These are phyloP conservation scores for Pelargonium nanum DNA, from an alignment of 345 rosid species.

Conservation along the genomic window DNA sequence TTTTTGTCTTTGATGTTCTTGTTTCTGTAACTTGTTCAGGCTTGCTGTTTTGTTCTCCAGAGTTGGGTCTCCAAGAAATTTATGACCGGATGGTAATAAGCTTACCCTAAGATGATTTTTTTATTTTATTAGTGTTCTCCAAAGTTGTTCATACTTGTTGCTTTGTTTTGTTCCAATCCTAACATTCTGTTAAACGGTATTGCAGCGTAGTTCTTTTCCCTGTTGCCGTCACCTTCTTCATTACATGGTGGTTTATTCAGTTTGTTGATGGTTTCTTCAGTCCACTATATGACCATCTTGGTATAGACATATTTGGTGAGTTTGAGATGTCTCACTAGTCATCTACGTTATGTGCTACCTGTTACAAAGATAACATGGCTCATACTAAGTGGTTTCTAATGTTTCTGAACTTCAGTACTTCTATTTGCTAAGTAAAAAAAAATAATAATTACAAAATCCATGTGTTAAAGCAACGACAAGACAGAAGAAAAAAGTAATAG, in stretches of 20 bases:
- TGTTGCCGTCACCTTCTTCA: constrained; percentile 55
- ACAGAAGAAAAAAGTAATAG: no score
- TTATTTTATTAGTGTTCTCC: no score
- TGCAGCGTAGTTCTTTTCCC: constrained; percentile 73
- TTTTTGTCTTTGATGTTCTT: background rate
- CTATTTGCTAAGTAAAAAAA: no score
- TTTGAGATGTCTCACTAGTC: background rate
- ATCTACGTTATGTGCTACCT: no score
- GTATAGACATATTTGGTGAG: constrained; percentile 56
- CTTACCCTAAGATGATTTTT: background rate
- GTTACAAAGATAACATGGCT: no score
- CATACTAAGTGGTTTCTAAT: no score
- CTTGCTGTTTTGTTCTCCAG: constrained; percentile 58
- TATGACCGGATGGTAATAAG: constrained; percentile 63
- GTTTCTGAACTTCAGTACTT: no score
- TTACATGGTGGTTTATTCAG: constrained; percentile 69
- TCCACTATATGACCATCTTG: constrained; percentile 53
- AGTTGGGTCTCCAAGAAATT: constrained; percentile 73
- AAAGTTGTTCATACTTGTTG: no score
- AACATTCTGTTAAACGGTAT: constrained; percentile 13
- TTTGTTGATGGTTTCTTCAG: constrained; percentile 74
- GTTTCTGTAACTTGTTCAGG: constrained; percentile 31
- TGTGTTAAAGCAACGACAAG: no score
- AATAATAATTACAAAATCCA: no score
- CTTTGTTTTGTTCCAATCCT: constrained; percentile 15